phyloP scores from a whole-genome alignment of 768 basidiomycete species.

The Collybia sordida region DNA sequence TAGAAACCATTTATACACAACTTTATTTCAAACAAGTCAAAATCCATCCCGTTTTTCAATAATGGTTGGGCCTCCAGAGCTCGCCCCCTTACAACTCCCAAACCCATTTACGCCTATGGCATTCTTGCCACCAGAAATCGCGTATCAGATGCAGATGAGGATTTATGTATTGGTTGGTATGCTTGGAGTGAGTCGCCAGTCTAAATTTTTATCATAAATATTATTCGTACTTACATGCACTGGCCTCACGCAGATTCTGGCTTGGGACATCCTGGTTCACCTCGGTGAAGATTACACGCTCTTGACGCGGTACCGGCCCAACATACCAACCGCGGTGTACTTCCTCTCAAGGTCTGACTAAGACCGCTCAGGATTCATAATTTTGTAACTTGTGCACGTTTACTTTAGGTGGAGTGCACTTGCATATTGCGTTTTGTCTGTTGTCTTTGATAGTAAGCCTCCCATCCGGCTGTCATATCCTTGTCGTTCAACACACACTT shows the following conservation, averaged over 20 bases:
- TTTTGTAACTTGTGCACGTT: neutral
- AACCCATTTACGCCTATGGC: slow-evolving; percentile 1
- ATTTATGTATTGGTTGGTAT: neutral
- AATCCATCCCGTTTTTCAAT: too few relatives aligned
- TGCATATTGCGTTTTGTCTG: slow-evolving; percentile 17
- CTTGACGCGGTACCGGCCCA: slow-evolving; percentile 12
- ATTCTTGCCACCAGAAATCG: neutral
- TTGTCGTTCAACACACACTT: neutral
- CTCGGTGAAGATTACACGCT: slow-evolving; percentile 25
- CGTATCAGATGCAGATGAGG: neutral
- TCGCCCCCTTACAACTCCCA: too few relatives aligned
- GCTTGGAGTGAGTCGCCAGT: neutral
- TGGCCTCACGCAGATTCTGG: slow-evolving; percentile 17
- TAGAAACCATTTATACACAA: too few relatives aligned
- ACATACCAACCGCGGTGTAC: slow-evolving; percentile 23
- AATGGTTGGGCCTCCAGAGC: too few relatives aligned
- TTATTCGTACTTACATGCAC: too few relatives aligned
- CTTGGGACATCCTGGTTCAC: slow-evolving; percentile 31
- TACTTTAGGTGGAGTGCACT: slow-evolving; percentile 16
- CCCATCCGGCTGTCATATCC: neutral
- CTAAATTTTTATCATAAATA: too few relatives aligned
- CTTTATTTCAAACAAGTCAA: too few relatives aligned
- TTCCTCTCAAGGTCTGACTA: slow-evolving; percentile 27
- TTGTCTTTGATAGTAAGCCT: slow-evolving; percentile 20
- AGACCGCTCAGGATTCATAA: too few relatives aligned